Evolutionary conservation across 2,329 filamentous ascomycete genomes (phyloP).

Genomic region (Ustilaginoidea virens): DNA sequence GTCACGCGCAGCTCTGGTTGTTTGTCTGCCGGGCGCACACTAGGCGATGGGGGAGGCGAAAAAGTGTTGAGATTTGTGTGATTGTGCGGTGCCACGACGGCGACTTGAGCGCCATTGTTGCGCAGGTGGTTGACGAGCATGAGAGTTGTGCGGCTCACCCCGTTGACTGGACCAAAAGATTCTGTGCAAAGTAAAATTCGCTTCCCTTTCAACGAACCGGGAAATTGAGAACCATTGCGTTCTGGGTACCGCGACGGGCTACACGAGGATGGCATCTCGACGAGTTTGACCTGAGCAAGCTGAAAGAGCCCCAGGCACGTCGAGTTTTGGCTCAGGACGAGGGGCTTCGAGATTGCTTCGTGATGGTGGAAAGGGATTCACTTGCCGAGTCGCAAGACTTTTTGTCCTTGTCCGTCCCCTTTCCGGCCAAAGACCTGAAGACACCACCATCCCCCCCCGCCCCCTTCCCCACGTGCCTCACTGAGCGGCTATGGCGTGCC

Average conservation of each 20-base stretch:
- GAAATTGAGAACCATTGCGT: conserved; percentile 30
- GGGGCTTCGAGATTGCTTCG: too few relatives aligned
- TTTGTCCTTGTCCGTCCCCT: too few relatives aligned
- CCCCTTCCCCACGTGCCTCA: conserved; percentile 12
- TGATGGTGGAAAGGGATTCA: too few relatives aligned
- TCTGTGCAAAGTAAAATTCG: conserved; percentile 53
- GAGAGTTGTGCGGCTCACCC: conserved; percentile 55
- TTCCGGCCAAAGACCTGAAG: too few relatives aligned
- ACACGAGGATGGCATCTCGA: conserved; percentile 6
- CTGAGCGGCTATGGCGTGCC: conserved; percentile 1
- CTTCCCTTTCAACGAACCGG: conserved; percentile 37
- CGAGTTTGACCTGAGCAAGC: too few relatives aligned
- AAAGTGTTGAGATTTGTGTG: conserved; percentile 39
- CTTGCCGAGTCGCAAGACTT: too few relatives aligned
- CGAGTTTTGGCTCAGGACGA: too few relatives aligned
- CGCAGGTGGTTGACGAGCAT: conserved; percentile 54
- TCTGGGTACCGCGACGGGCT: conserved; percentile 8
- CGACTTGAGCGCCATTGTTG: conserved; percentile 46
- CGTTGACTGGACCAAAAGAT: conserved; percentile 57
- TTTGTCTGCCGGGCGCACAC: conserved; percentile 16
- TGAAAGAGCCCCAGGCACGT: too few relatives aligned
- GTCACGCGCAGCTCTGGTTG: conserved; percentile 40
- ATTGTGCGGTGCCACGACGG: conserved; percentile 49
- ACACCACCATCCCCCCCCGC: too few relatives aligned
- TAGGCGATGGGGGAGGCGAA: conserved; percentile 23